Percentiles rank a stretch among this genome's conserved stretches.
phyloP scores from a whole-genome alignment of 2,329 filamentous ascomycete species.

The Microcyclospora pomicola region DNA sequence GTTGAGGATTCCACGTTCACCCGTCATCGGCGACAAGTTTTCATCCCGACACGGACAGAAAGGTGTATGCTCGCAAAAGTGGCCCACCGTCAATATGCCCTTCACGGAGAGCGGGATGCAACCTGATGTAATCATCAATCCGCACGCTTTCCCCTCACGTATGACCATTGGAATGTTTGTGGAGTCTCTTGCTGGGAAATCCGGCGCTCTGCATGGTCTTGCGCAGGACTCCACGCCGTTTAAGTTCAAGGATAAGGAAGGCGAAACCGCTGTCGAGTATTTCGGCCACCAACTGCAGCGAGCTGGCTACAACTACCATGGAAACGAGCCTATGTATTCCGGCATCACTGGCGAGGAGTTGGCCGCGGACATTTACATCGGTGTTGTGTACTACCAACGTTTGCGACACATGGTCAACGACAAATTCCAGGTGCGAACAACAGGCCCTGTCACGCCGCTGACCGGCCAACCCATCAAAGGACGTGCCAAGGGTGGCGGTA shows the following conservation, averaged over 20 bases:
- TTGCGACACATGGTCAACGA: slow-evolving; percentile 99
- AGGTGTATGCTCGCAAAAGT: slow-evolving; percentile 91
- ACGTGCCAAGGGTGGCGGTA: slow-evolving; percentile 89
- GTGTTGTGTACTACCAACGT: slow-evolving; percentile 95
- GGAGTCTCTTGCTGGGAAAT: slow-evolving; percentile 90
- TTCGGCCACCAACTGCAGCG: slow-evolving; percentile 92
- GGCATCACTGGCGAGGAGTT: slow-evolving; percentile 93
- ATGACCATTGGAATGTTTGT: slow-evolving; percentile 99
- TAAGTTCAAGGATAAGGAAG: slow-evolving; percentile 63
- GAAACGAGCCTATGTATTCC: slow-evolving; percentile 97
- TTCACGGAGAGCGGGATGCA: slow-evolving; percentile 95
- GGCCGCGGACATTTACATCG: slow-evolving; percentile 87
- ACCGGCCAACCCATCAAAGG: slow-evolving; percentile 97
- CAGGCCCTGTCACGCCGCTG: slow-evolving; percentile 75
- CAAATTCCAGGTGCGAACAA: slow-evolving; percentile 96
- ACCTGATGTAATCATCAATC: slow-evolving; percentile 97
- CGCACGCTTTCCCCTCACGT: slow-evolving; percentile 95
- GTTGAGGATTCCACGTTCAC: slow-evolving; percentile 76
- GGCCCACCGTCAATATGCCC: slow-evolving; percentile 86
- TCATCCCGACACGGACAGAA: slow-evolving; percentile 97
- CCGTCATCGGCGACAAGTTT: slow-evolving; percentile 96
- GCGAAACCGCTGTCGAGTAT: slow-evolving; percentile 82
- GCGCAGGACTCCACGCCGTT: slow-evolving; percentile 94
- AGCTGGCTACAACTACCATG: slow-evolving; percentile 95
- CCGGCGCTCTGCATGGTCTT: slow-evolving; percentile 85